A percentile compares a stretch with the other conserved stretches of the same genome.
phyloP scores from a whole-genome alignment of 495 filamentous ascomycete species.

The Podospora pseudoanserina region DNA sequence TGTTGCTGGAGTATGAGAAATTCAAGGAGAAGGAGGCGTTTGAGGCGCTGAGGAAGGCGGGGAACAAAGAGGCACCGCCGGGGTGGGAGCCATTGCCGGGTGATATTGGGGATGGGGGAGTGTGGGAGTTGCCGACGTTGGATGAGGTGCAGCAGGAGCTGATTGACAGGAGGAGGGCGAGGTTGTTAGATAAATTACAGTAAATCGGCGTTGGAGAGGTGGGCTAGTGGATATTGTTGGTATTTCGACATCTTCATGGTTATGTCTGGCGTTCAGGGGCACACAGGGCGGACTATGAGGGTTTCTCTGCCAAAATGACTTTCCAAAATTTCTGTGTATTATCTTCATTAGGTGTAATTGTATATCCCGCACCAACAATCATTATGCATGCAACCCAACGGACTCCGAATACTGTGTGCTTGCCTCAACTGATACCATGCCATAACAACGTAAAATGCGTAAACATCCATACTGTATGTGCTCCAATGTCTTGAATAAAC shows the following conservation, averaged over 20 bases:
- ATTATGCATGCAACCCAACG: not conserved
- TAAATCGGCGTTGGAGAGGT: not conserved
- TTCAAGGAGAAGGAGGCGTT: constrained; percentile 78
- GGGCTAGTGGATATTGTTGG: not conserved
- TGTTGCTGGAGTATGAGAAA: constrained; percentile 74
- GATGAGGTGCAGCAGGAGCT: constrained; percentile 94
- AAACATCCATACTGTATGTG: not conserved
- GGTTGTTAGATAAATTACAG: constrained; percentile 63
- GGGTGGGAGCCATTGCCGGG: constrained; percentile 86
- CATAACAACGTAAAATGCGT: not conserved
- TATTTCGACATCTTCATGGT: constrained; percentile 28
- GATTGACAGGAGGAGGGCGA: constrained; percentile 76
- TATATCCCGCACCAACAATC: not conserved
- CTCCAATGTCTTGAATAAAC: not conserved
- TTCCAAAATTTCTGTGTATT: not conserved
- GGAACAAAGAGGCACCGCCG: constrained; percentile 41
- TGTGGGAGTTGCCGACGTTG: constrained; percentile 78
- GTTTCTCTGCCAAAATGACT: not conserved
- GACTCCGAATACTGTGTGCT: not conserved
- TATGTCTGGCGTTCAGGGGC: constrained; percentile 19
- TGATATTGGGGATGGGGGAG: constrained; percentile 74
- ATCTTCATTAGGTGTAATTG: not conserved
- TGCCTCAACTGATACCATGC: not conserved
- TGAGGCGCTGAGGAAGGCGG: constrained; percentile 51
- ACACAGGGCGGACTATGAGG: constrained; percentile 4